phyloP scores from a whole-genome alignment of 805 yeast species.

The Nakazawaea ishiwadae region DNA sequence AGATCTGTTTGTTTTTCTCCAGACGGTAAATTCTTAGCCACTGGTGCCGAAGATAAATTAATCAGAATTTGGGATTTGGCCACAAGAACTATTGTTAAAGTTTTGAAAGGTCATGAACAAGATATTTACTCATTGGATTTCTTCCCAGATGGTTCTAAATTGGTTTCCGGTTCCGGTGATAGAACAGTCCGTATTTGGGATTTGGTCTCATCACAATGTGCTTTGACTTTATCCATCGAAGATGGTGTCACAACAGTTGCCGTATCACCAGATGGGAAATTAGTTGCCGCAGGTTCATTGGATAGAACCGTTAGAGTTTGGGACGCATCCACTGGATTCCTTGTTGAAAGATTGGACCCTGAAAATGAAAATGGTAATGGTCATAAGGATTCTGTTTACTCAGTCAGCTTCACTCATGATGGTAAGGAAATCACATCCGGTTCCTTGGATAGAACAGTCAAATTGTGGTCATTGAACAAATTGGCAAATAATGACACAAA shows the following conservation, averaged over 20 bases:
- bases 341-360: conserved; percentile 88
- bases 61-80: conserved; percentile 96
- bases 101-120: conserved; percentile 92
- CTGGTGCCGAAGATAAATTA: conserved; percentile 87
- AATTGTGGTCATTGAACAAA: conserved; percentile 87
- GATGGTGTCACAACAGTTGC: conserved; percentile 99
- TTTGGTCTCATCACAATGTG: conserved; percentile 81
- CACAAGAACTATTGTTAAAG: conserved; percentile 77
- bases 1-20: conserved; percentile 96
- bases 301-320: conserved; percentile 95
- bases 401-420: conserved; percentile 87
- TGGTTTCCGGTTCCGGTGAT: conserved; percentile 96
- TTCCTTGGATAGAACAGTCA: conserved; percentile 91
- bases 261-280: conserved; percentile 89
- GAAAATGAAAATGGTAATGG: conserved; percentile 88
- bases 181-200: conserved; percentile 97
- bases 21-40: conserved; percentile 87
- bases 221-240: conserved; percentile 83
- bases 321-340: conserved; percentile 90
- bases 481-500: conserved; percentile 29
- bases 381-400: conserved; percentile 92
- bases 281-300: conserved; percentile 93
- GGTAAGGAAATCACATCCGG: conserved; percentile 93
- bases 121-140: conserved; percentile 94
- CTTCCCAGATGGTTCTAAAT: conserved; percentile 88